Evolutionary conservation across 306 rosid genomes (phyloP), one percentile per base, ranked within the genome.

Genomic region (Abrus precatorius): DNA sequence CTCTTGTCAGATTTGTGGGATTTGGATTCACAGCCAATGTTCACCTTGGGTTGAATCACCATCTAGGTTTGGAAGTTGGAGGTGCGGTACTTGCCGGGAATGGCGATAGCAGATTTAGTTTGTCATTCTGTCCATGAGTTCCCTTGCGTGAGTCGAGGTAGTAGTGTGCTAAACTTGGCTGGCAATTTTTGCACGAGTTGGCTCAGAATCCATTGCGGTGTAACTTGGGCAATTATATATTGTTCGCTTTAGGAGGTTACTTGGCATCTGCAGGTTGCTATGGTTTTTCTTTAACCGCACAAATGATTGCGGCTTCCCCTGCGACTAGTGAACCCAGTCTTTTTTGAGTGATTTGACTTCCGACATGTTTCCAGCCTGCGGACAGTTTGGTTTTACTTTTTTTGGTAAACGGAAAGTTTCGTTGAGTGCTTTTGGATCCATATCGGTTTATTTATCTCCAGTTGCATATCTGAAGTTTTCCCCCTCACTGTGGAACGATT

Each of bases 21-120:
- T 47, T 47, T 60, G 78, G 83, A 59, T 79, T 79, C 83, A 79
- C 64, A 59, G 27, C 5, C 69, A 79, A 11, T 79, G 83, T 70
- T 79, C 83, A 36, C 83, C 78, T 55, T 79, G 83, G 83, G 74
- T 70, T 60, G 83, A 79, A 70, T 79, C 83, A 27, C 6, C 83
- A 47, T 48, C 72, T 59, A 63, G 69, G 54, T 55, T 34, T 27
- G 64, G 27, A 59, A 32, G 49, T 47, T 79, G 83, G 83, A 79
- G 32, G n/a, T 79, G 83, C 60, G 83, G 83, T 70, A 54, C 70
- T 70, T 79, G 83, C 45, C 75, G 83, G 78, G 72, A 70, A 34
- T 79, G 83, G 83, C 53, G 12, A 38, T 79, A 79, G 63, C 54
- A 33, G 76, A 44, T 45, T 47, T 57, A 47, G 48, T 68, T 20